Evolutionary conservation across 345 rosid species (phyloP), one percentile per base, ranked within the genome.

Genomic region (Salix dunnii): DNA sequence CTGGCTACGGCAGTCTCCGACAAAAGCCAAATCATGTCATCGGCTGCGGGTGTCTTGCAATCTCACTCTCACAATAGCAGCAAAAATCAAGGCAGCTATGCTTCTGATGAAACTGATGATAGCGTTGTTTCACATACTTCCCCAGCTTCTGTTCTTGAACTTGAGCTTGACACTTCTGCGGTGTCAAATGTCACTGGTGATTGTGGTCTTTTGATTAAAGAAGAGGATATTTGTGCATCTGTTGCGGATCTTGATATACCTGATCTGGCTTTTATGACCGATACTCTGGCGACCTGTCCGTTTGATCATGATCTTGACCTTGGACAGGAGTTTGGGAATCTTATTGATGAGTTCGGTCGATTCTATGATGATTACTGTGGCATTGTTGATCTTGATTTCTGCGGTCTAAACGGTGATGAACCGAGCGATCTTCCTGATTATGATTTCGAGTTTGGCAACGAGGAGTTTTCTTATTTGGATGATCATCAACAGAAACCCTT

Each of bases 391-490:
- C 76, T 91, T 68, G 81, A 83, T 21, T 71, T 93, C 3, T 33
- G 78, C 2, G 97, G 97, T 28, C 70, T 92, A 0, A 88, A 80
- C 7, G 78, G 76, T 0, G 82, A 78, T 9, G 85, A 79, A 25
- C 88, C 89, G 8, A 89, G 88, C 3, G 93, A 84, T 77, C 91
- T 95, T 14, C 97, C 97, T 0, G 97, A 95, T 77, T 93, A 53
- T 49, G 92, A 92, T 77, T 83, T 87, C 14, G 91, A 83, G 66
- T 82, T 87, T 3, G 84, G 81, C 55, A 86, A 79, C 46, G 84
- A 85, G n/a, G 91, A 90, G 21, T 85, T 84, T 63, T 77, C 71
- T 13, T 82, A 75, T 55, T 66, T 82, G 74, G 85, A 82, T 75
- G 82, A 78, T 65, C 78, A 60, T 66, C 74, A 73, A 36, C 76